Evolutionary conservation across 1,139 yeast genomes (phyloP), one percentile per base, ranked within the genome.

Genomic region (Saccharomycopsis hybrid): DNA sequence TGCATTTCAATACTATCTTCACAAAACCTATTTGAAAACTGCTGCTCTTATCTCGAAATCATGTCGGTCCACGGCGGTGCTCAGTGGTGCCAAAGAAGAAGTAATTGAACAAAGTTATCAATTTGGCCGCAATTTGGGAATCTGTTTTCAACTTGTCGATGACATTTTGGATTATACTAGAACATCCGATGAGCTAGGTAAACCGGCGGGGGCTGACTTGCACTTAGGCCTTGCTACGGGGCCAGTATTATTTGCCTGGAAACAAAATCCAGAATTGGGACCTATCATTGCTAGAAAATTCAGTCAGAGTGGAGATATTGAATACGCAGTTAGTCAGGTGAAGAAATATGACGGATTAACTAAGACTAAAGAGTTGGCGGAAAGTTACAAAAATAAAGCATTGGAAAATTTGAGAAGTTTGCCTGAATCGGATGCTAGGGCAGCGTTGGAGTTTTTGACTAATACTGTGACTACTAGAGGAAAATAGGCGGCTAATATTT

Each of bases 31-130:
- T 63, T 74, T 92, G 59, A 92, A 94, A 64, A 92, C 98, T 0
- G 98, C 97, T 2, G 82, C 95, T 3, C 74, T 92, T 56, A 88
- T 94, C 81, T 87, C 97, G n/a, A 92, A 92, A 67, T 85, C 92
- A 57, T 84, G 96, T 50, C 74, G 98, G 57, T 89, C 96, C 0
- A 85, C 97, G 1, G 97, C 97, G 0, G 94, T 92, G 9, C 73
- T 92, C 50, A 85, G 96, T 43, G 97, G 97, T 24, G 85, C 95
- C 33, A 71, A 80, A 46, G 84, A 80, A 44, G 70, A 74, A 24
- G 75, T 87, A 18, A 80, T 90, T 51, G 97, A 92, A 56, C 78
- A 84, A 53, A 85, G 95, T 59, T 92, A 90, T 65, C 82, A 85
- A 58, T 92, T 86, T 65, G 98, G 98, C 40, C 77, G 95, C 58